These are phyloP conservation scores for Tylopilus sp. DNA, from an alignment of 768 basidiomycete species.

Conservation along the genomic window DNA sequence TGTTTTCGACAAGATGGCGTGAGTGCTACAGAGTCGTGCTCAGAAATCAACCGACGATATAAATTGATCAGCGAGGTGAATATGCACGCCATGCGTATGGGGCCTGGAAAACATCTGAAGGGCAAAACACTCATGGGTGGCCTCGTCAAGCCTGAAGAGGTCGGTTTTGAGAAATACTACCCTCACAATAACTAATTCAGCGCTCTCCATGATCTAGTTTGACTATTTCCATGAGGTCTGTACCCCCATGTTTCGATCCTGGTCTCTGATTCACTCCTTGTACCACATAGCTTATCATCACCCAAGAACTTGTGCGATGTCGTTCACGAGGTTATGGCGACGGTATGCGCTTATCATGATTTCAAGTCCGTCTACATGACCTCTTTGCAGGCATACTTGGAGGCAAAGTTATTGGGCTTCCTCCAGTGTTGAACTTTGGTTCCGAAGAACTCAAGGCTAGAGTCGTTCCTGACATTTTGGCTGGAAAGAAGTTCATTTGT, in stretches of 20 bases:
- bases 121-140: slow-evolving; percentile 74
- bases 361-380: background rate
- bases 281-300: slow-evolving; percentile 49
- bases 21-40: slow-evolving; percentile 11
- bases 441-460: slow-evolving; percentile 47
- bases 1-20: slow-evolving; percentile 84
- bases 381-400: slow-evolving; percentile 38
- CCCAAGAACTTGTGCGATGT: slow-evolving; percentile 57
- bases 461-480: slow-evolving; percentile 48
- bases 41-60: background rate
- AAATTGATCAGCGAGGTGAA: slow-evolving; percentile 49
- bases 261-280: background rate
- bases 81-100: slow-evolving; percentile 87
- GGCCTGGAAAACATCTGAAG: slow-evolving; percentile 83
- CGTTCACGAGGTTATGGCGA: slow-evolving; percentile 65
- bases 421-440: slow-evolving; percentile 69
- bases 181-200: slow-evolving; percentile 4
- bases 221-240: slow-evolving; percentile 71
- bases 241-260: slow-evolving; percentile 24
- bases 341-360: slow-evolving; percentile 33
- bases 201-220: slow-evolving; percentile 38
- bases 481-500: slow-evolving; percentile 67
- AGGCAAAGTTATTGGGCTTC: slow-evolving; percentile 67
- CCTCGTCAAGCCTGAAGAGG: slow-evolving; percentile 72
- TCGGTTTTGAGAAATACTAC: slow-evolving; percentile 23